Base-by-base conservation (phyloP, 805 yeast species). In the Naumovozyma dairenensis region DNA sequence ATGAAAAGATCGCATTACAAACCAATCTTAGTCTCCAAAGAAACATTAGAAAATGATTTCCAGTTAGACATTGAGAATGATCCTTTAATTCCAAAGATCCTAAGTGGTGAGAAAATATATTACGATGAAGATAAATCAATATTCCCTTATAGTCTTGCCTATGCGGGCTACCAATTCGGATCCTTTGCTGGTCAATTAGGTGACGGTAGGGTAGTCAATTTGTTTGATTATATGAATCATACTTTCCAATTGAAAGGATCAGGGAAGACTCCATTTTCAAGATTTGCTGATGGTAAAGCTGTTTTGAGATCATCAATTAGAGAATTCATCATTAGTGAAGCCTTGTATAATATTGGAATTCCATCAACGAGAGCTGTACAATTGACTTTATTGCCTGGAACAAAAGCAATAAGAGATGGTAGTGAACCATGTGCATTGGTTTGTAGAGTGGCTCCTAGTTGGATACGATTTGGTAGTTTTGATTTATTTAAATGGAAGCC, bases 231-330 rank as follows among this genome's bases (percentile, higher is more conserved):
- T 0, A 65, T 67, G 5, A 75, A 72, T 44, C 55, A 57, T 26
- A 46, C 53, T 2, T 44, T 89, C 2, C 97, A 89, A 59, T 59
- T 89, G 42, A 89, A 89, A 60, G 98, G 98, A 0, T 75, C 92
- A 3, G 98, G 98, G 0, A 63, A 72, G 44, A 89, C 97, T 0
- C 96, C 97, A 1, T 89, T 70, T 55, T 81, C 94, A 0, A 69
- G 98, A 39, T 89, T 87, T 66, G 97, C 96, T 1, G 98, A 89
- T 59, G 98, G 98, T 4, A 85, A 84, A 51, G 96, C 97, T 0
- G 94, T 86, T 5, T 49, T 89, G 21, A 62, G 96, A 40, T 85
- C 96, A 2, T 77, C 93, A 30, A 74, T 92, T 24, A 66, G 97
- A 22, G 98, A 89, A 53, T 87, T 82, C 39, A 66, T 89, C 31